Percentiles rank a stretch among this genome's conserved stretches.
phyloP scores from a whole-genome alignment of 352 stramenopile genomes.

The Globisporangium acanthophoron region DNA sequence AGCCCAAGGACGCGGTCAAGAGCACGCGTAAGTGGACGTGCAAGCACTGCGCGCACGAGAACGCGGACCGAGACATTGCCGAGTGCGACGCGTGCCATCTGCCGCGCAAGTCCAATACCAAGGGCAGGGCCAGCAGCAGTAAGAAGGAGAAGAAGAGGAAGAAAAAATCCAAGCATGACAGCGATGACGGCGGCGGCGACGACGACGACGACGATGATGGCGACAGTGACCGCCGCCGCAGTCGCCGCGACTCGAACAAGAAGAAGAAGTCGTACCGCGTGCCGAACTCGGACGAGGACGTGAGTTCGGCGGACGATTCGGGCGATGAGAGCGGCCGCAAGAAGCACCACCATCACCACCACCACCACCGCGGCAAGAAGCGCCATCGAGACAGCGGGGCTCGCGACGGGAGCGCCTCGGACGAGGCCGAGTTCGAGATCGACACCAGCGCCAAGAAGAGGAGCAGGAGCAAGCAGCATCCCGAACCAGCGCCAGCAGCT shows the following conservation, averaged over 20 bases:
- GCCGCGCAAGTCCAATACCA: conserved; percentile 15
- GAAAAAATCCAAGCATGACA: conserved; percentile 7
- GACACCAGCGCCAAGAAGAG: conserved; percentile 29
- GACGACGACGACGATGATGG: conserved; percentile 8
- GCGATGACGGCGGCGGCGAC: conserved; percentile 18
- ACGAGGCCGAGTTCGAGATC: conserved; percentile 31
- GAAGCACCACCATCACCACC: conserved; percentile 8
- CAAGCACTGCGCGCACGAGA: conserved; percentile 33
- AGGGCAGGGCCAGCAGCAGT: conserved; percentile 10
- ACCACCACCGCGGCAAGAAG: conserved; percentile 19
- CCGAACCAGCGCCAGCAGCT: neutral
- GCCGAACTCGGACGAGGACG: conserved; percentile 76
- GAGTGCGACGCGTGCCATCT: conserved; percentile 42
- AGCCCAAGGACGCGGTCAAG: conserved; percentile 3
- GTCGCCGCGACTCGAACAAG: conserved; percentile 56
- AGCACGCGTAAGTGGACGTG: conserved; percentile 39
- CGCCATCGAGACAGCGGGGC: conserved; percentile 10
- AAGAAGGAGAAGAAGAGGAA: conserved; percentile 17
- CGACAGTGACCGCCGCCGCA: conserved; percentile 41
- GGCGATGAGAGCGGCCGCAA: conserved; percentile 12
- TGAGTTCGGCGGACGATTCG: conserved; percentile 39
- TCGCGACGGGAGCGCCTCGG: conserved; percentile 29
- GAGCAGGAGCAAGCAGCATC: conserved; percentile 15
- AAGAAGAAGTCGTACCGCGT: conserved; percentile 77
- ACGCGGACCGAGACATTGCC: conserved; percentile 28